phyloP scores from a whole-genome alignment of 202 grass and related monocot genomes.

The Brachypodium distachyon region DNA sequence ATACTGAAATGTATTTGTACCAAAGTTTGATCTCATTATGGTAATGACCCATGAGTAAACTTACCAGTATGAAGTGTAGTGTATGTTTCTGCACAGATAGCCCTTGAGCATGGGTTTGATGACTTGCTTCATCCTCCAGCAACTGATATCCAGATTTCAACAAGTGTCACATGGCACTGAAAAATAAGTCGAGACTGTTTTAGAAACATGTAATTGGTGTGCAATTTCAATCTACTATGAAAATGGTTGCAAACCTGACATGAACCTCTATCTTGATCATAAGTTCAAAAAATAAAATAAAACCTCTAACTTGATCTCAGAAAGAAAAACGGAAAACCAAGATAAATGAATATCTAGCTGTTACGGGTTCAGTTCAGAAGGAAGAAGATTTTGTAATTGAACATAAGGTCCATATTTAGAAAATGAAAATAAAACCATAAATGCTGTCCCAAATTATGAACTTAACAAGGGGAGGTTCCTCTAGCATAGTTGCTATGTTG shows the following conservation, averaged over 20 bases:
- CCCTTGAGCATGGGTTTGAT: neutral
- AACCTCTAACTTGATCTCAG: neutral
- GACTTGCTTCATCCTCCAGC: neutral
- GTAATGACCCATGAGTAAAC: neutral
- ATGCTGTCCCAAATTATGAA: no score
- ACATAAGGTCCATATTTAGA: no score
- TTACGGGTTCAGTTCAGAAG: no score
- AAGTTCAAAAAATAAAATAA: neutral
- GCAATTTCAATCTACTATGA: neutral
- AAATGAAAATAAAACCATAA: no score
- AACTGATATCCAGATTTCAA: neutral
- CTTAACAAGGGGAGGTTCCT: no score
- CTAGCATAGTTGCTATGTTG: no score
- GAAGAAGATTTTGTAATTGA: no score
- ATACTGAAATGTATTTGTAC: neutral
- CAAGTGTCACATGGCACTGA: neutral
- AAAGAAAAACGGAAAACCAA: neutral
- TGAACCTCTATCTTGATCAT: neutral
- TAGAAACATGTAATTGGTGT: neutral
- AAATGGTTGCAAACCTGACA: neutral
- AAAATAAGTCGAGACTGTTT: neutral
- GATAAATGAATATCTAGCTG: neutral
- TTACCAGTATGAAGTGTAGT: neutral
- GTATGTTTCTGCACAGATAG: neutral
- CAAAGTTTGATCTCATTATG: neutral